A percentile compares a stretch with the other conserved stretches of the same genome.
Evolutionary conservation across 805 yeast genomes (phyloP).

Genomic region (Metschnikowia noctiluminum): DNA sequence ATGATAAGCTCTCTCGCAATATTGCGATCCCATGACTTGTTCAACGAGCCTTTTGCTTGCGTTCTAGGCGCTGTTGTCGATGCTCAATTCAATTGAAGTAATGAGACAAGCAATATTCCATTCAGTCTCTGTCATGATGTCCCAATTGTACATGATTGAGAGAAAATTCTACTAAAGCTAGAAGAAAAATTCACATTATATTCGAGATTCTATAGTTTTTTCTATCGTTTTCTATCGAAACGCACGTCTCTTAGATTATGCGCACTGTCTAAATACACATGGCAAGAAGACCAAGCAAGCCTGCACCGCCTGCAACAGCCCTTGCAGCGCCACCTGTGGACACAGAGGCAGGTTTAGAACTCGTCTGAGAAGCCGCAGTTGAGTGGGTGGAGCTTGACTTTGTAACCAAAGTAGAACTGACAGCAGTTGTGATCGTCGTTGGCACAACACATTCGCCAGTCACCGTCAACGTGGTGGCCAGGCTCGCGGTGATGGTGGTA

Average conservation of each 20-base stretch:
- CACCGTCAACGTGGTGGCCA: constrained; percentile 31
- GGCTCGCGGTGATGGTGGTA: constrained; percentile 24
- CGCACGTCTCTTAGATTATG: background rate
- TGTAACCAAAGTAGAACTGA: constrained; percentile 1
- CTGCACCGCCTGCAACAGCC: constrained; percentile 26
- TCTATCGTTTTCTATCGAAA: background rate
- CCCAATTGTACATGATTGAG: no score
- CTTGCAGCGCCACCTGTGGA: constrained; percentile 32
- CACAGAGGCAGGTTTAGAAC: background rate
- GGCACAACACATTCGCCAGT: constrained; percentile 29
- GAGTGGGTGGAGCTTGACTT: background rate
- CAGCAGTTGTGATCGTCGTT: constrained; percentile 16
- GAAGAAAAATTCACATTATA: no score
- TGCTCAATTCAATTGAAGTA: no score
- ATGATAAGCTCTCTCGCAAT: no score
- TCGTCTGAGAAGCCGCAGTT: background rate
- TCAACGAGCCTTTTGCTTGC: no score
- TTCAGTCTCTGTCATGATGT: no score
- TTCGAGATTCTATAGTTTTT: background rate
- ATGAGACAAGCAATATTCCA: no score
- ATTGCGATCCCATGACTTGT: no score
- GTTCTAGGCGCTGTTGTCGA: no score
- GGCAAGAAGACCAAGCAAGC: constrained; percentile 16
- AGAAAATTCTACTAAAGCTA: no score
- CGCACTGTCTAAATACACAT: constrained; percentile 5